These are phyloP conservation scores for Xanthoconium stramineum DNA, from an alignment of 768 basidiomycete genomes.

Conservation along the genomic window DNA sequence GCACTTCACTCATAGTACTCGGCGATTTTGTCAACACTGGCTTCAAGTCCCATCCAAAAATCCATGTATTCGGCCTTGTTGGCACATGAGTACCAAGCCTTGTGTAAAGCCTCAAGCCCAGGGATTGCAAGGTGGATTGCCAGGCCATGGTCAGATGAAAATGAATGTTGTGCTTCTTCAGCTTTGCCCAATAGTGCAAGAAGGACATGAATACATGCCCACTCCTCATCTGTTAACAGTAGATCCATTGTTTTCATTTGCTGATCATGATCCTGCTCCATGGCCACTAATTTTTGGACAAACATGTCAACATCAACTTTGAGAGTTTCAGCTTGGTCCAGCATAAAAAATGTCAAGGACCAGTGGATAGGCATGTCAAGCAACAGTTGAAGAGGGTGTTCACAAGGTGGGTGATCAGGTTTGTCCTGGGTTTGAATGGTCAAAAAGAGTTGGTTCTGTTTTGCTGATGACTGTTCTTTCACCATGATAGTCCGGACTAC, in stretches of 20 bases:
- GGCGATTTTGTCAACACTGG: background rate
- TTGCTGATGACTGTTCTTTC: no score
- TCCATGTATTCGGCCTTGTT: background rate
- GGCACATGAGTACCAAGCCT: background rate
- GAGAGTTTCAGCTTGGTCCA: background rate
- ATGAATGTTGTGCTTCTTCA: background rate
- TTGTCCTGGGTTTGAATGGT: no score
- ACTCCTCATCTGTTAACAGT: background rate
- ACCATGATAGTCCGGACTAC: no score
- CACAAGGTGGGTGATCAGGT: no score
- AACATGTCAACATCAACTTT: background rate
- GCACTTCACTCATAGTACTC: background rate
- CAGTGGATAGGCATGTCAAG: background rate
- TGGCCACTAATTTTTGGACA: background rate
- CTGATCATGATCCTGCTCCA: background rate
- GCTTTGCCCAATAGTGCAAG: background rate
- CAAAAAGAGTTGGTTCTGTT: no score
- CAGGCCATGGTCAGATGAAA: background rate
- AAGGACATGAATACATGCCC: background rate
- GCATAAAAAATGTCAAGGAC: background rate
- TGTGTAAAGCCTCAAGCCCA: background rate
- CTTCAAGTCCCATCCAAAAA: background rate
- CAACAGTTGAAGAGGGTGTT: no score
- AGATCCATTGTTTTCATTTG: background rate
- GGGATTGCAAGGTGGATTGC: background rate